These are phyloP conservation scores for Zhuliangozyma parablackwelliae DNA, from an alignment of 1,139 yeast species.

Conservation along the genomic window DNA sequence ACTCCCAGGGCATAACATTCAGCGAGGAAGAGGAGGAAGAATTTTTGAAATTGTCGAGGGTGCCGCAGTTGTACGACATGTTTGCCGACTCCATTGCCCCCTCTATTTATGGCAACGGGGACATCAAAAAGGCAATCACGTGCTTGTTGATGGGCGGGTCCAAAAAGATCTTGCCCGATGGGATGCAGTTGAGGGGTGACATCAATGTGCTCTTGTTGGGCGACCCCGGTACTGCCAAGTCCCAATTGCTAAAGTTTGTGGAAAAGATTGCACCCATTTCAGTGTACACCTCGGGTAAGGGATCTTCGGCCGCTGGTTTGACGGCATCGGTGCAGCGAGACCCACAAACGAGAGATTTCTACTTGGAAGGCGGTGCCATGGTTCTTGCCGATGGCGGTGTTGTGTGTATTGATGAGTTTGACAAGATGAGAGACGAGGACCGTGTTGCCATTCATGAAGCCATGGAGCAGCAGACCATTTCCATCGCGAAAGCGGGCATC, in stretches of 20 bases:
- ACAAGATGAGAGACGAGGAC: constrained; percentile 98
- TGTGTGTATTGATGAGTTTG: constrained; percentile 98
- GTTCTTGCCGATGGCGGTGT: constrained; percentile 99
- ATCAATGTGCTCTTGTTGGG: constrained; percentile 89
- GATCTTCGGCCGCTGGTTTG: constrained; percentile 98
- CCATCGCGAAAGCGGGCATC: constrained; percentile 99
- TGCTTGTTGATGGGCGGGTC: constrained; percentile 95
- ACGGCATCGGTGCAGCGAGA: constrained; percentile 98
- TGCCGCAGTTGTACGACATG: constrained; percentile 77
- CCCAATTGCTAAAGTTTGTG: constrained; percentile 89
- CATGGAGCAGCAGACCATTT: constrained; percentile 98
- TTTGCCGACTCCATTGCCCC: constrained; percentile 94
- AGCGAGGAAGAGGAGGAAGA: constrained; percentile 93
- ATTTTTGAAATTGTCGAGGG: constrained; percentile 72
- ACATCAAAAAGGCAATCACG: constrained; percentile 88
- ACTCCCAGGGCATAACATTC: constrained; percentile 62
- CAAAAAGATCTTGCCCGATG: constrained; percentile 87
- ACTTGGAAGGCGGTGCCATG: constrained; percentile 99
- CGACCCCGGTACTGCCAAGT: constrained; percentile 98
- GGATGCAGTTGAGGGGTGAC: constrained; percentile 95
- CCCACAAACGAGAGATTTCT: constrained; percentile 81
- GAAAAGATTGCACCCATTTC: constrained; percentile 94
- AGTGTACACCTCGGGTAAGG: constrained; percentile 96
- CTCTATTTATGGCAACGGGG: constrained; percentile 88
- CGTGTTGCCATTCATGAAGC: constrained; percentile 99